Conservation (phyloP, 305 asterid species). For the Fraxinus dipetala region DNA sequence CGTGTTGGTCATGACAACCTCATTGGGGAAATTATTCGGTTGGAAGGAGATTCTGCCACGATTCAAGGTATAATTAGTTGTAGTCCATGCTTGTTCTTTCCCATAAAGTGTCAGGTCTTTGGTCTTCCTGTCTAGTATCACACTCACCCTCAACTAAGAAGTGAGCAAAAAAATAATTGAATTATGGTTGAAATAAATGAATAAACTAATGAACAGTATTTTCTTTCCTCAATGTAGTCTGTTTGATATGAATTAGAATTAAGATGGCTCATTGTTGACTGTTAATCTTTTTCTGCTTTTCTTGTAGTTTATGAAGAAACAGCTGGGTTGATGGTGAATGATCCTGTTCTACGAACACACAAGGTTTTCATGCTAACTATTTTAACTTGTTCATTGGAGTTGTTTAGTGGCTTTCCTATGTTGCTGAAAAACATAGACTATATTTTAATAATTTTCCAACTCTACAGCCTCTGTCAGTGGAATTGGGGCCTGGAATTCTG, state of each 20-base stretch:
- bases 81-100: not conserved
- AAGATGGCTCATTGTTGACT: not conserved
- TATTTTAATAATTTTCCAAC: not conserved
- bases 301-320: conserved; percentile 94
- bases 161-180: not conserved
- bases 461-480: conserved; percentile 87
- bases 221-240: not conserved
- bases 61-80: conserved; percentile 62
- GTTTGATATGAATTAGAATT: not conserved
- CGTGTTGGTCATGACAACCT: conserved; percentile 97
- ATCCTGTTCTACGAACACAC: conserved; percentile 91
- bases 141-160: not conserved
- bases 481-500: conserved; percentile 89
- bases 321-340: conserved; percentile 90
- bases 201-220: not conserved
- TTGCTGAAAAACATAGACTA: not conserved
- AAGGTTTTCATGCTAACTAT: conserved; percentile 48
- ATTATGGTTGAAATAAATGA: not conserved
- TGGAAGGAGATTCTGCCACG: conserved; percentile 99
- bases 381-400: conserved; percentile 7
- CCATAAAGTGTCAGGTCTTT: not conserved
- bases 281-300: conserved; percentile 9
- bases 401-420: not conserved
- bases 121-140: conserved; percentile 12
- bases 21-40: conserved; percentile 90